phyloP scores from a whole-genome alignment of 2,329 filamentous ascomycete genomes.

The Alternaria sp. region DNA sequence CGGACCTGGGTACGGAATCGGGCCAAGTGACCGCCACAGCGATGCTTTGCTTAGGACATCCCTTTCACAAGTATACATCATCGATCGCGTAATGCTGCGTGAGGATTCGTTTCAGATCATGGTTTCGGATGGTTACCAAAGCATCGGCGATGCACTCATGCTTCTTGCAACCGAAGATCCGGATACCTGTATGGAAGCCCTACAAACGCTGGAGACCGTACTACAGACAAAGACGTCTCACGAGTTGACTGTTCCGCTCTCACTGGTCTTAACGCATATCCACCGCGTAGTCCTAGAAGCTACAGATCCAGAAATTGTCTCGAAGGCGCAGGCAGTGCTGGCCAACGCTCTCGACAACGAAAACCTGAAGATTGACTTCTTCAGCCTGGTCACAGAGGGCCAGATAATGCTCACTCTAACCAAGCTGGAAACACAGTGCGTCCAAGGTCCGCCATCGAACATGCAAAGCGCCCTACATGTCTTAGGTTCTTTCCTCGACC shows the following conservation, averaged over 20 bases:
- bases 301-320: constrained; percentile 40
- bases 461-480: constrained; percentile 44
- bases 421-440: constrained; percentile 41
- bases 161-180: constrained; percentile 34
- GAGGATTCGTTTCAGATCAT: constrained; percentile 20
- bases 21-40: constrained; percentile 15
- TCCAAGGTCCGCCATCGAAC: constrained; percentile 42
- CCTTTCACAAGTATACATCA: constrained; percentile 35
- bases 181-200: constrained; percentile 38
- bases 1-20: constrained; percentile 32
- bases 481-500: constrained; percentile 46
- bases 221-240: constrained; percentile 19
- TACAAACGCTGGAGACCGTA: constrained; percentile 36
- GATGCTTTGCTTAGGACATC: constrained; percentile 33
- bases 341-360: constrained; percentile 29
- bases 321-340: constrained; percentile 41
- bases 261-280: constrained; percentile 33
- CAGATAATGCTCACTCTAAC: constrained; percentile 30
- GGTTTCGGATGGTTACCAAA: constrained; percentile 31
- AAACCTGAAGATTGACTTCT: constrained; percentile 22
- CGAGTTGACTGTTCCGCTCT: constrained; percentile 26
- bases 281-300: constrained; percentile 30
- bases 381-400: constrained; percentile 23
- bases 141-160: constrained; percentile 36
- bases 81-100: constrained; percentile 38